Percentiles rank a stretch among this genome's conserved stretches.
Evolutionary conservation across 257 asterid species (phyloP).

Genomic region (Solanum bulbocastanum): DNA sequence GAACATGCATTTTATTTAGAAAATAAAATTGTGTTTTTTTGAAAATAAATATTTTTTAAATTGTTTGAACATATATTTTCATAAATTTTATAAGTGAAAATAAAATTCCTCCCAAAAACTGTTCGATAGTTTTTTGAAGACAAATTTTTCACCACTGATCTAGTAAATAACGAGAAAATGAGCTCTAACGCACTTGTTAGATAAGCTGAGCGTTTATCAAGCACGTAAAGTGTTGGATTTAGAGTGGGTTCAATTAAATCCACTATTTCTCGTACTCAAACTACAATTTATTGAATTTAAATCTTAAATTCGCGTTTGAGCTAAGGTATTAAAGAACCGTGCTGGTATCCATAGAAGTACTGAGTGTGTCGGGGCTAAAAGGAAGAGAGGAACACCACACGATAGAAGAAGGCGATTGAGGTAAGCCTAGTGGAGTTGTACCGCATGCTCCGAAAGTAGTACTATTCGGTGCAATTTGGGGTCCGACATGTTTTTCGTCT

Average conservation of each 20-base stretch:
- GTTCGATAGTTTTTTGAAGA: too few relatives aligned
- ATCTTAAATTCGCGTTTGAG: not conserved
- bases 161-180: not conserved
- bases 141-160: not conserved
- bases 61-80: too few relatives aligned
- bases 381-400: conserved; percentile 60
- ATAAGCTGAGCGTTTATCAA: not conserved
- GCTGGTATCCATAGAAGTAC: conserved; percentile 3
- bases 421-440: conserved; percentile 19
- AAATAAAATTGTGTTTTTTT: too few relatives aligned
- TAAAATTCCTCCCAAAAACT: too few relatives aligned
- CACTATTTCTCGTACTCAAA: rapidly evolving
- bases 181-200: not conserved
- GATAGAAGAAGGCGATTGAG: conserved; percentile 42
- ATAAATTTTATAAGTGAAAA: too few relatives aligned
- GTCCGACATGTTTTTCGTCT: not conserved
- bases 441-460: conserved; percentile 18
- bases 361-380: conserved; percentile 34
- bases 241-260: not conserved
- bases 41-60: too few relatives aligned
- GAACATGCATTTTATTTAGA: too few relatives aligned
- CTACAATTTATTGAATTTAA: not conserved
- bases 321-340: not conserved
- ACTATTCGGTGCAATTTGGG: not conserved
- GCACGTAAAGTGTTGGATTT: not conserved